Evolutionary conservation across 2,329 filamentous ascomycete genomes (phyloP).

Genomic region (Fusarium robinianum): DNA sequence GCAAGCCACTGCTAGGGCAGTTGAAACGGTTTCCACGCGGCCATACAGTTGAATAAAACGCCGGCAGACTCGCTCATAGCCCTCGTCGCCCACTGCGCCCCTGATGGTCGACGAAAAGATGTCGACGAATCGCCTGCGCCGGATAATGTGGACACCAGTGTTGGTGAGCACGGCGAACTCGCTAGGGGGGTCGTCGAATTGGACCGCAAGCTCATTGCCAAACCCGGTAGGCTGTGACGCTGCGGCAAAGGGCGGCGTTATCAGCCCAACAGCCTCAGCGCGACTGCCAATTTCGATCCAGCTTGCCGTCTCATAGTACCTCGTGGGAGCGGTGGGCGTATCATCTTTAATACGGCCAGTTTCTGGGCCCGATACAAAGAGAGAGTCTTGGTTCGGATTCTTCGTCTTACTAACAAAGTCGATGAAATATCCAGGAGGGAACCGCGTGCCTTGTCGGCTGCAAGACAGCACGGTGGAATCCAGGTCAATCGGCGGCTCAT

Average conservation of each 20-base stretch:
- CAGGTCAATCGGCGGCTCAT: slow-evolving; percentile 51
- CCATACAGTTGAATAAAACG: slow-evolving; percentile 87
- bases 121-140: slow-evolving; percentile 83
- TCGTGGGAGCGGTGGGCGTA: slow-evolving; percentile 55
- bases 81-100: slow-evolving; percentile 74
- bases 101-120: slow-evolving; percentile 85
- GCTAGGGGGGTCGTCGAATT: slow-evolving; percentile 80
- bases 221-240: slow-evolving; percentile 74
- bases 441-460: slow-evolving; percentile 62
- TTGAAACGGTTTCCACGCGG: slow-evolving; percentile 84
- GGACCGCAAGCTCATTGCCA: slow-evolving; percentile 94
- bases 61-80: slow-evolving; percentile 78
- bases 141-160: slow-evolving; percentile 83
- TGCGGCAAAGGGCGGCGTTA: slow-evolving; percentile 74
- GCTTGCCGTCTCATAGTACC: slow-evolving; percentile 77
- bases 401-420: slow-evolving; percentile 73
- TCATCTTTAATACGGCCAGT: slow-evolving; percentile 77
- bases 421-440: slow-evolving; percentile 88
- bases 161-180: slow-evolving; percentile 94
- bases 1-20: slow-evolving; percentile 91
- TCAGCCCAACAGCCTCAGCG: slow-evolving; percentile 77
- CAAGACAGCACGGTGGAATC: slow-evolving; percentile 54
- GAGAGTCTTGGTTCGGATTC: slow-evolving; percentile 62
- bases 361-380: slow-evolving; percentile 89
- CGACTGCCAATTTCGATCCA: slow-evolving; percentile 76